Base-by-base conservation (phyloP, 2,329 filamentous ascomycete genomes). In the Penicillium hesseltinei region DNA sequence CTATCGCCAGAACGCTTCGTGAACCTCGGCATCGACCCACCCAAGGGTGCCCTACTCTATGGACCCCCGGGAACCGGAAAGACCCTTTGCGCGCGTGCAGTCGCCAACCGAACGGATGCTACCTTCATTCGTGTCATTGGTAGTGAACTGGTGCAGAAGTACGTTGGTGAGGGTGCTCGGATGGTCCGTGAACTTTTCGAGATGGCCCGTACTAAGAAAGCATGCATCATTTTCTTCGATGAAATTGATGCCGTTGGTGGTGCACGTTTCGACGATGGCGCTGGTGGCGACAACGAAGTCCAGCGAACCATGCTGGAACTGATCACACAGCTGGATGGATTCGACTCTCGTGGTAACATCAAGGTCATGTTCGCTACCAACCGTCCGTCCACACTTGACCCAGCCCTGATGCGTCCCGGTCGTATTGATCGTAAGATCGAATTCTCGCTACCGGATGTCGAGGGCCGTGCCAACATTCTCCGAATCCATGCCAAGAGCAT, bases 331-430 rank as follows among this genome's bases (percentile, higher is more conserved):
- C 83, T 97, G 46, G 93, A 97, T 71, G 93, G 93, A 62, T 97
- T 97, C 80, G 93, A 97, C 72, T 90, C 92, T 48, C 85, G 93
- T 75, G 93, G 93, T 75, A 97, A 97, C 78, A 97, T 97, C 83
- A 97, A 97, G 80, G 93, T 97, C 77, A 97, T 97, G 93, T 97
- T 97, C 72, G 93, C 93, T 57, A 97, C 93, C 73, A 97, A 97
- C 83, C 84, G 93, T 75, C 93, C 93, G 3, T 96, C 92, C 4
- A 97, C 93, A 4, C 83, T 97, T 54, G 93, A 97, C 73, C 93
- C 93, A n/a, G 93, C 93, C 3, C 83, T 97, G 63, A 97, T 97
- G 92, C 85, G 93, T 80, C 93, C 93, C 11, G 93, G 93, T 33
- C 92, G 93, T 84, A 97, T 97, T 71, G 93, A 97, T 77, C 86